Base-by-base conservation (phyloP, 345 rosid species). In the Dipteronia dyeriana region DNA sequence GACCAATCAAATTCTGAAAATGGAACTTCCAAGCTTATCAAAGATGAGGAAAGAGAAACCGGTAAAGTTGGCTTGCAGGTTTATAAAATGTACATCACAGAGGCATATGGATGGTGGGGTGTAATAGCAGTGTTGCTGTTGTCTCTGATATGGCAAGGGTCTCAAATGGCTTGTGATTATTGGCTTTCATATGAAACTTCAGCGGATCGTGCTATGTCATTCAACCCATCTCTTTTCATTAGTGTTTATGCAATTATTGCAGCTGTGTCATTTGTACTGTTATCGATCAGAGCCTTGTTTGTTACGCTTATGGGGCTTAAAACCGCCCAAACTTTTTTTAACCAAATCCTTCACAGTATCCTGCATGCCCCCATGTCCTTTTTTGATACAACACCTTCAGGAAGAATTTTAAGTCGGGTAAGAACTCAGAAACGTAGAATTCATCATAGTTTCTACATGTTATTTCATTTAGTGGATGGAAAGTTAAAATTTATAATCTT, bases 351-450 rank as follows among this genome's bases (percentile, higher is more conserved):
- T 81, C 78, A 74, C 53, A 93, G 99, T 76, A 86, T 93, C 87
- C 79, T 95, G 88, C 98, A 91, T 9, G 98, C 99, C 13, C 99
- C 99, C n/a, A 93, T 95, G 93, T 93, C 98, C 1, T 95, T 95
- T 82, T 95, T 95, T 31, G 99, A 95, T 79, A 93, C 99, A 77
- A 95, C 98, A 8, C 97, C 99, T 75, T 95, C 98, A 0, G 99
- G 99, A 82, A 90, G 98, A 84, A 93, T 93, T 66, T 84, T 95
- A 47, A 95, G 98, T 73, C 84, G 99, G 88, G 99, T 95, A 82
- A 86, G 89, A 70, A 73, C 39, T 31, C 19, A 68, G 49, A 7
- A n/a, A 43, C 43, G 31, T 41, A 38, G 25, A 51, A 41, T 20
- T 45, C 17, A n/a, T 51, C 22, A 7, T 45, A 38, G 7, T 61